Evolutionary conservation across 164 flowering plant species (phyloP).

Genomic region (Vitis cinerea): DNA sequence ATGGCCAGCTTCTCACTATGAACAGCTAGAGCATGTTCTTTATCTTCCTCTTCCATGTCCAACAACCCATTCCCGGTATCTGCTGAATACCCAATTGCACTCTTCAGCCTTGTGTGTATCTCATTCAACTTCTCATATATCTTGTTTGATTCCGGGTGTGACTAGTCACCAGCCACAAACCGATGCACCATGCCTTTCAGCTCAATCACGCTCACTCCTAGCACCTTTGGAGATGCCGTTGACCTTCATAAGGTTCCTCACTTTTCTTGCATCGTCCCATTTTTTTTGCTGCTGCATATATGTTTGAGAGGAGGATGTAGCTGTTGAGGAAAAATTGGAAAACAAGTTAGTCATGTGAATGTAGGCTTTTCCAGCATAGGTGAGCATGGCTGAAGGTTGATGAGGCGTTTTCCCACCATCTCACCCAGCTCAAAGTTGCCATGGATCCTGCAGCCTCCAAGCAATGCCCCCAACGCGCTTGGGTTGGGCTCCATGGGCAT

Average conservation of each 20-base stretch:
- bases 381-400: too few species aligned
- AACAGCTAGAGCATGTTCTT: conserved; percentile 20
- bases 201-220: conserved; percentile 33
- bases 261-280: conserved; percentile 29
- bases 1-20: conserved; percentile 38
- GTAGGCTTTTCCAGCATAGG: too few species aligned
- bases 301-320: background rate
- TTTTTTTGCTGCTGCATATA: conserved; percentile 26
- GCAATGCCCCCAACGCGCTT: too few species aligned
- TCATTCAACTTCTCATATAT: conserved; percentile 20
- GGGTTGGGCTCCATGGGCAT: too few species aligned
- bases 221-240: conserved; percentile 20
- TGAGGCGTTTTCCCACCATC: too few species aligned
- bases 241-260: conserved; percentile 19
- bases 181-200: conserved; percentile 21
- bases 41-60: conserved; percentile 33
- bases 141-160: conserved; percentile 20
- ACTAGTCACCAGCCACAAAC: conserved; percentile 35
- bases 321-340: too few species aligned
- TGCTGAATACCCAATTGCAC: conserved; percentile 21
- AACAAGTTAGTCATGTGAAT: too few species aligned
- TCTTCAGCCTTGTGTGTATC: conserved; percentile 21
- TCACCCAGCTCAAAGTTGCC: conserved; percentile 19
- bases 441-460: conserved; percentile 2
- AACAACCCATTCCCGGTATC: conserved; percentile 22